These are phyloP conservation scores for Fusarium sulawesiense DNA, from an alignment of 2,329 filamentous ascomycete species.

Conservation along the genomic window DNA sequence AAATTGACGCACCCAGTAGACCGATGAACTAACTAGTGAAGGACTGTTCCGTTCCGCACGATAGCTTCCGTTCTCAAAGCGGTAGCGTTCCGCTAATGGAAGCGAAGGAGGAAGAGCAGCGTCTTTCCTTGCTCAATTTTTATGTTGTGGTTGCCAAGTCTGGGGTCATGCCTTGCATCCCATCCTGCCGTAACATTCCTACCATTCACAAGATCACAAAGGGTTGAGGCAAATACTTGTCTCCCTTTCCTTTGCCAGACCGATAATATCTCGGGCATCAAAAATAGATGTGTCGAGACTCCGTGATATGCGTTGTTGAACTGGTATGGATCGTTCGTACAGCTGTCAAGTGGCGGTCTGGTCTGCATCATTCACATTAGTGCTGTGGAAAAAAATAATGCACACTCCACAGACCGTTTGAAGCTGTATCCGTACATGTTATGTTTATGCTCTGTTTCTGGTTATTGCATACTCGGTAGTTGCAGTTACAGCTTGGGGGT, in stretches of 20 bases:
- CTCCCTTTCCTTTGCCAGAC: background rate
- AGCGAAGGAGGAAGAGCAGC: background rate
- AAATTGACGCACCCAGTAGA: conserved; percentile 23
- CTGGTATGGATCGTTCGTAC: conserved; percentile 28
- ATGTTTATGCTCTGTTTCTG: conserved; percentile 5
- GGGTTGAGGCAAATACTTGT: background rate
- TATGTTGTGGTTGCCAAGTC: conserved; percentile 20
- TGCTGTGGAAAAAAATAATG: conserved; percentile 22
- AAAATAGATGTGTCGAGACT: conserved; percentile 24
- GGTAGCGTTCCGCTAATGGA: conserved; percentile 8
- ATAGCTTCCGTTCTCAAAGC: conserved; percentile 6
- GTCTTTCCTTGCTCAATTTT: conserved; percentile 1
- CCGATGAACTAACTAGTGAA: conserved; percentile 8
- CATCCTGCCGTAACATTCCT: background rate
- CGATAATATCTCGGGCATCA: background rate
- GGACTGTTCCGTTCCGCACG: background rate
- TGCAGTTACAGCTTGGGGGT: background rate
- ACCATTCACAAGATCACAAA: background rate
- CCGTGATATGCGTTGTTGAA: conserved; percentile 35
- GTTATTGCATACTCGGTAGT: conserved; percentile 25
- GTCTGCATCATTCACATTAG: conserved; percentile 43
- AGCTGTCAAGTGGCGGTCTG: conserved; percentile 48
- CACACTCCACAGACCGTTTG: conserved; percentile 18
- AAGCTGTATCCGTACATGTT: background rate
- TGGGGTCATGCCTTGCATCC: conserved; percentile 25